These are phyloP conservation scores for Uronychia setigera DNA, from an alignment of 73 alveolate genomes.

Conservation along the genomic window DNA sequence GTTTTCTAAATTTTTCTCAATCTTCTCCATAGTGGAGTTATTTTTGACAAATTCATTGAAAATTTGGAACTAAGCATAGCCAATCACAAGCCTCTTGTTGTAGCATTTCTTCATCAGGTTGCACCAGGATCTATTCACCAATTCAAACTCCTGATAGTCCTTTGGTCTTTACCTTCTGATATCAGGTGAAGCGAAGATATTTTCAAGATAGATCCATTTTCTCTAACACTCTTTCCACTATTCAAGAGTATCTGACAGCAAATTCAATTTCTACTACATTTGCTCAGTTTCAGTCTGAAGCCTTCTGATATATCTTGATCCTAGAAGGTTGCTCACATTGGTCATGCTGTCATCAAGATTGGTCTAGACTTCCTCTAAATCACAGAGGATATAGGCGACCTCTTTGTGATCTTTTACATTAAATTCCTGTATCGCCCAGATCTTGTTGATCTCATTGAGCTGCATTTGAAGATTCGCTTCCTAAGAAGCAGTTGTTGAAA, in stretches of 20 bases:
- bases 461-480: constrained; percentile 90
- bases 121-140: constrained; percentile 70
- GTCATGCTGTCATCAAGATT: constrained; percentile 96
- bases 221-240: constrained; percentile 98
- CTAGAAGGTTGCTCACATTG: constrained; percentile 87
- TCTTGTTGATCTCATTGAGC: constrained; percentile 82
- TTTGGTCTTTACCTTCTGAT: constrained; percentile 72
- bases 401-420: constrained; percentile 85
- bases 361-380: constrained; percentile 90
- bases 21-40: constrained; percentile 82
- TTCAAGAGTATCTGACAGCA: constrained; percentile 92
- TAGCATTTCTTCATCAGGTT: constrained; percentile 77
- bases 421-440: constrained; percentile 93
- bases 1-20: constrained; percentile 89
- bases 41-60: constrained; percentile 10
- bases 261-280: constrained; percentile 81
- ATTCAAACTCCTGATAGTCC: constrained; percentile 72
- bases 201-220: constrained; percentile 98
- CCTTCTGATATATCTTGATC: constrained; percentile 92
- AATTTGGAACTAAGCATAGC: constrained; percentile 11
- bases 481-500: constrained; percentile 79
- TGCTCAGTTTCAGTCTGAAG: constrained; percentile 89
- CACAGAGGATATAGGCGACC: constrained; percentile 79
- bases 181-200: constrained; percentile 85
- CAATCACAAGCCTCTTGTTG: constrained; percentile 62